Evolutionary conservation across 345 rosid genomes (phyloP).

Genomic region (Eucalyptus erythrocorys): DNA sequence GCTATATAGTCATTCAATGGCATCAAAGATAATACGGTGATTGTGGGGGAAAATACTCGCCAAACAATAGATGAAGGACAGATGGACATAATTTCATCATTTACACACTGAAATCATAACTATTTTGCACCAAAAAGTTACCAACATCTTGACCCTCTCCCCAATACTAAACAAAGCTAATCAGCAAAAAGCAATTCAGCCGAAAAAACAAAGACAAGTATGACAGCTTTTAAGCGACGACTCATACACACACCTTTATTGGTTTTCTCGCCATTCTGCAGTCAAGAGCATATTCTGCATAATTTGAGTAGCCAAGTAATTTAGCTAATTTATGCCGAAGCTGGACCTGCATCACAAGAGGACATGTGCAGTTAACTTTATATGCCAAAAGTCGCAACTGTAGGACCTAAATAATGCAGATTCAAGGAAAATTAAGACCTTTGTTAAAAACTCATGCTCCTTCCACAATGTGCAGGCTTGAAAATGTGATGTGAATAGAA

Average conservation of each 20-base stretch:
- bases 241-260: conserved; percentile 38
- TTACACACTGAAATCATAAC: neutral
- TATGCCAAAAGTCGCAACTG: neutral
- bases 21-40: neutral
- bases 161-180: neutral
- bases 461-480: neutral
- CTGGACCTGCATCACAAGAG: conserved; percentile 43
- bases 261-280: conserved; percentile 79
- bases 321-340: conserved; percentile 82
- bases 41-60: neutral
- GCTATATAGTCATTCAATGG: neutral
- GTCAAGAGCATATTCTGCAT: conserved; percentile 76
- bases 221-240: neutral
- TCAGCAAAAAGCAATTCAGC: neutral
- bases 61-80: neutral
- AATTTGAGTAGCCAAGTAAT: conserved; percentile 75
- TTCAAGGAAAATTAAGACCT: neutral
- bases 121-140: neutral
- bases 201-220: neutral
- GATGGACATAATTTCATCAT: neutral
- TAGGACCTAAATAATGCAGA: neutral
- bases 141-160: neutral
- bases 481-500: neutral
- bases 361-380: neutral
- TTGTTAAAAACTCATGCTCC: neutral